Conservation (phyloP, 1,284 basidiomycete genomes). For the Phlebopus sp. region DNA sequence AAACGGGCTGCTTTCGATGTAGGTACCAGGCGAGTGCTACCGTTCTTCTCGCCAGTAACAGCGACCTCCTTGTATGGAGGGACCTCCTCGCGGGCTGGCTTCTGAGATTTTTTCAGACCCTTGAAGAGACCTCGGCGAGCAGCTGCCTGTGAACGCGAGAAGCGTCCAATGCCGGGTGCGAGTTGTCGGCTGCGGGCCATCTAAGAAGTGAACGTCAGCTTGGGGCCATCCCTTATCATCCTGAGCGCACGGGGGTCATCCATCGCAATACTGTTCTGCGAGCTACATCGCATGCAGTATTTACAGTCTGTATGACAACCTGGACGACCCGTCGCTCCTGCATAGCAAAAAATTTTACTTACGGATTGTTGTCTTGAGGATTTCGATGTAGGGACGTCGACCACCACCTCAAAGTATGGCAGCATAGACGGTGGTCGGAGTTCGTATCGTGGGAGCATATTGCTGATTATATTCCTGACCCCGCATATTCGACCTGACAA, state of each 20-base stretch:
- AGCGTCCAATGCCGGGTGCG: constrained; percentile 80
- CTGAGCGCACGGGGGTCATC: constrained; percentile 33
- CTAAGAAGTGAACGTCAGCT: constrained; percentile 39
- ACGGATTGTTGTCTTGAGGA: constrained; percentile 42
- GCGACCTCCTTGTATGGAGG: constrained; percentile 76
- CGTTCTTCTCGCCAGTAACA: constrained; percentile 91
- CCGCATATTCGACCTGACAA: not conserved
- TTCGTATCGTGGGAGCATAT: constrained; percentile 26
- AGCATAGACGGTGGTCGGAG: constrained; percentile 24
- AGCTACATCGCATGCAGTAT: not conserved
- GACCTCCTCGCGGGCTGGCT: constrained; percentile 57
- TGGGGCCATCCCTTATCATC: constrained; percentile 28
- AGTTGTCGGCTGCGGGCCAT: constrained; percentile 94
- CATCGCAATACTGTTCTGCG: constrained; percentile 24
- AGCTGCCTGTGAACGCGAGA: constrained; percentile 79
- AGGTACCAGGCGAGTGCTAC: constrained; percentile 83
- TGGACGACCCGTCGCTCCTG: constrained; percentile 1
- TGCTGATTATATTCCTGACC: constrained; percentile 16
- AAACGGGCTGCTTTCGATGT: constrained; percentile 88
- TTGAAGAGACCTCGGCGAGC: constrained; percentile 79
- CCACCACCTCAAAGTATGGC: constrained; percentile 15
- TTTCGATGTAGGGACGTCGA: constrained; percentile 32
- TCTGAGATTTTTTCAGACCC: constrained; percentile 76
- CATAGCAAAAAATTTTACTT: constrained; percentile 27
- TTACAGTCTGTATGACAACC: not conserved